Conservation (phyloP, 2,329 filamentous ascomycete genomes). For the Penicillium expansum region DNA sequence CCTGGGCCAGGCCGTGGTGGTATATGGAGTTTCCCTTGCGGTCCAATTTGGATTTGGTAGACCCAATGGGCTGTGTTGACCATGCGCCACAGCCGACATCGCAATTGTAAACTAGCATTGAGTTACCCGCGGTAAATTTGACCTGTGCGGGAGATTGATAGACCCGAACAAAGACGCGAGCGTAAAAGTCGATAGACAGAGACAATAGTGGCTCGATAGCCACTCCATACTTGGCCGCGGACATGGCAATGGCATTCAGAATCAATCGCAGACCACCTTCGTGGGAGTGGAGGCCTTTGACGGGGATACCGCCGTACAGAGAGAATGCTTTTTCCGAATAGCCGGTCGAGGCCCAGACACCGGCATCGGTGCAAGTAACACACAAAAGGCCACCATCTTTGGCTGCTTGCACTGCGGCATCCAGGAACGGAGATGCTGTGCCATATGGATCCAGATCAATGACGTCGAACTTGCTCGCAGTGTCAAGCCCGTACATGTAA, state of each 20-base stretch:
- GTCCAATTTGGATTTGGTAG: constrained; percentile 63
- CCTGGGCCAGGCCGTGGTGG: constrained; percentile 74
- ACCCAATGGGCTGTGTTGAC: constrained; percentile 75
- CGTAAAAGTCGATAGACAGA: constrained; percentile 94
- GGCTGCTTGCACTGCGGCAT: constrained; percentile 82
- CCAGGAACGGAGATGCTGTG: constrained; percentile 86
- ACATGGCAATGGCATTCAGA: constrained; percentile 73
- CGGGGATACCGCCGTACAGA: constrained; percentile 84
- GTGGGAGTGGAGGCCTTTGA: constrained; percentile 82
- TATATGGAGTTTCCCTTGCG: constrained; percentile 71
- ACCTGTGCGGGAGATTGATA: constrained; percentile 77
- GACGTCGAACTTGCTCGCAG: constrained; percentile 71
- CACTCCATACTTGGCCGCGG: constrained; percentile 81
- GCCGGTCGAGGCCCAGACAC: constrained; percentile 88
- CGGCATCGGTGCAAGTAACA: constrained; percentile 94
- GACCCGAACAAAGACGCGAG: constrained; percentile 81
- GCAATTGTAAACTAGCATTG: constrained; percentile 90
- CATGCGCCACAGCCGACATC: constrained; percentile 89
- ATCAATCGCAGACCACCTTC: constrained; percentile 87
- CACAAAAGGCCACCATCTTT: constrained; percentile 87
- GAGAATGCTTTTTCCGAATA: constrained; percentile 93
- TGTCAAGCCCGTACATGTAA: constrained; percentile 75
- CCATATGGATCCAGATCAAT: constrained; percentile 97
- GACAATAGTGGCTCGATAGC: constrained; percentile 88
- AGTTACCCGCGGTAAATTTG: constrained; percentile 86